Evolutionary conservation across 352 stramenopile genomes (phyloP).

Genomic region (Pythium dissotocum): DNA sequence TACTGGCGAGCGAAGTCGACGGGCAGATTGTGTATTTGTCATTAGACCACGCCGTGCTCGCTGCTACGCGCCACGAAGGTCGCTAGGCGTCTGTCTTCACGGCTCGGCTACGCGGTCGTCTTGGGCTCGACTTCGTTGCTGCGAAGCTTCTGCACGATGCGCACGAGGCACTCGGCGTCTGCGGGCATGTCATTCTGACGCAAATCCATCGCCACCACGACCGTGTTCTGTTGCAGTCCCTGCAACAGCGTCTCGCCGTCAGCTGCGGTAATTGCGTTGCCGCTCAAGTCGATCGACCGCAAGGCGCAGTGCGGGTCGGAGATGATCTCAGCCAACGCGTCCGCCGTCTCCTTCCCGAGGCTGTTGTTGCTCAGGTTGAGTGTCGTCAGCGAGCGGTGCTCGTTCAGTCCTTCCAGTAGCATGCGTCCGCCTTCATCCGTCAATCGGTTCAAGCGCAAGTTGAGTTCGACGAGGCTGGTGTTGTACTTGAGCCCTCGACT

Average conservation of each 20-base stretch:
- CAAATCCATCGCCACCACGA: constrained; percentile 68
- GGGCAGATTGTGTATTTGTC: constrained; percentile 52
- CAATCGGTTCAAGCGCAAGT: constrained; percentile 90
- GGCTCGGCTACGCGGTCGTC: neutral
- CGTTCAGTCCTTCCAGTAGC: constrained; percentile 82
- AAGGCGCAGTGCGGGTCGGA: constrained; percentile 61
- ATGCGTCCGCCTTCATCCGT: constrained; percentile 90
- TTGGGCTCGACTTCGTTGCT: constrained; percentile 75
- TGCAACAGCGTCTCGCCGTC: constrained; percentile 61
- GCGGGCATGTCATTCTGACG: constrained; percentile 78
- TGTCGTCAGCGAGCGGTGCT: constrained; percentile 61
- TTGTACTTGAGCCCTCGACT: constrained; percentile 91
- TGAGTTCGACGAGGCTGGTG: constrained; percentile 86
- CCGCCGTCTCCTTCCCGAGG: constrained; percentile 68
- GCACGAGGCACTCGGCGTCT: constrained; percentile 54
- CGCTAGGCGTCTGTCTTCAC: constrained; percentile 3
- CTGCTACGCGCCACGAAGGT: constrained; percentile 37
- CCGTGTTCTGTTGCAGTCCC: constrained; percentile 62
- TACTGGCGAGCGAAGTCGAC: constrained; percentile 46
- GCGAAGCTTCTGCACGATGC: constrained; percentile 71
- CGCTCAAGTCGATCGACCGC: constrained; percentile 78
- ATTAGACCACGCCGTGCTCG: constrained; percentile 60
- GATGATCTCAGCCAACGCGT: constrained; percentile 73
- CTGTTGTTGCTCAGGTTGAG: constrained; percentile 90
- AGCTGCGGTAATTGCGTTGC: constrained; percentile 68